Evolutionary conservation across 73 alveolate species (phyloP).

Genomic region (Tetrahymena borealis): DNA sequence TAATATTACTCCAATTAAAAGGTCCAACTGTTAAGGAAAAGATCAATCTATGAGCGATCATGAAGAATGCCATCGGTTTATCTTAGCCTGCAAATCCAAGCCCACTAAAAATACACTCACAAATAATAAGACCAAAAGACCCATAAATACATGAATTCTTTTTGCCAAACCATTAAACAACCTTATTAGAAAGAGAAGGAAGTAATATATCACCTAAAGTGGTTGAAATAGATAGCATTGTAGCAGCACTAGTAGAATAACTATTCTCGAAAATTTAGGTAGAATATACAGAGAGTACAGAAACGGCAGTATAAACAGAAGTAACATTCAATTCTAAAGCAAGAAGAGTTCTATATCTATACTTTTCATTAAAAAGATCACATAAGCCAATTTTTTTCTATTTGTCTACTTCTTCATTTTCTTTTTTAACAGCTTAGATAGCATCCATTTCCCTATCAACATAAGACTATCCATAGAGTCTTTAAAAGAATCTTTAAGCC

Average conservation of each 20-base stretch:
- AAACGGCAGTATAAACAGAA: neutral
- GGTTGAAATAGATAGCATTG: neutral
- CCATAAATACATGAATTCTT: neutral
- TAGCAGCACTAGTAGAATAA: neutral
- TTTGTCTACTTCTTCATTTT: neutral
- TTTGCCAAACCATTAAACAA: neutral
- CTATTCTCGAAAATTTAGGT: neutral
- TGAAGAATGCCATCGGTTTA: neutral
- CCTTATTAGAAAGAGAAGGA: neutral
- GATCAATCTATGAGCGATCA: neutral
- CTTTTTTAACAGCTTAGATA: neutral
- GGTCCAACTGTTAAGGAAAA: neutral
- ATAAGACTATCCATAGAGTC: neutral
- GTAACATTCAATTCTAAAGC: neutral
- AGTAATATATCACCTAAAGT: neutral
- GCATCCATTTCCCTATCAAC: neutral
- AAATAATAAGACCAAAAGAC: neutral
- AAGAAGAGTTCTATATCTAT: neutral
- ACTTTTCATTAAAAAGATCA: neutral
- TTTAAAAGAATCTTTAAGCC: neutral
- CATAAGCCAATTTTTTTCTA: neutral
- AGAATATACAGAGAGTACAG: neutral
- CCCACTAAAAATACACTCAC: neutral
- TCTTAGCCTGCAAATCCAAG: neutral
- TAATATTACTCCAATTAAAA: neutral